Base-by-base conservation (phyloP, 2,329 filamentous ascomycete genomes). In the Cordyceps farinosa region DNA sequence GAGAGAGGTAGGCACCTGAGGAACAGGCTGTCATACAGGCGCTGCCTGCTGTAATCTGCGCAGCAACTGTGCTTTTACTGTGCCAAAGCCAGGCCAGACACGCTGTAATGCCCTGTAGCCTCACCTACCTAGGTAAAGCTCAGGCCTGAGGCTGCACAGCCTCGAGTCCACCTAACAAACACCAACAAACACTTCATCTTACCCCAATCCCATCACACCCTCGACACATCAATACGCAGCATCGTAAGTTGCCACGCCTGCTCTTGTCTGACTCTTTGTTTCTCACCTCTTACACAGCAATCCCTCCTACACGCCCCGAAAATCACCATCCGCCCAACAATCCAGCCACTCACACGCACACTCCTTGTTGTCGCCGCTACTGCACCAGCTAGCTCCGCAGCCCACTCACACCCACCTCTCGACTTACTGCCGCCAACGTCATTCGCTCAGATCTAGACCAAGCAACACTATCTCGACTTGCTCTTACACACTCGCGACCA, bases 381-480 rank as follows among this genome's bases (percentile, higher is more conserved):
- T 60, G 47, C 47, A 52, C 34, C 36, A 60, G 29, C 45, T 45
- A 27, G 38, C 48, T 53, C 11, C 38, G 13, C 38, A 61, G 40
- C 40, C 59, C 51, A 54, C 40, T 30, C 50, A 55, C 59, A 47
- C 51, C 58, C 58, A 60, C 58, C 58, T 30, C 56, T 45, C 50
- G 40, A 54, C 59, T 38, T 17, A 9, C 50, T 51, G 29, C 47
- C 32, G 47, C 58, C 58, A 53, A 61, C 58, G 58, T 53, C 58
- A 61, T 61, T 61, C 48, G 58, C 47, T 34, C 38, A 47, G 13
- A 40, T 53, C 58, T 36, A 61, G 15, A 36, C 45, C 47, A 29
- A 61, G 38, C 10, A 61, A 52, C 47, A 61, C 48, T 42, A 61
- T 61, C 58, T 61, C 58, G 48, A 61, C 47, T 53, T 52, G n/a